A percentile compares a stretch with the other conserved stretches of the same genome.
These are phyloP conservation scores for Fraxinus cuspidata DNA, from an alignment of 257 asterid species.

Conservation along the genomic window DNA sequence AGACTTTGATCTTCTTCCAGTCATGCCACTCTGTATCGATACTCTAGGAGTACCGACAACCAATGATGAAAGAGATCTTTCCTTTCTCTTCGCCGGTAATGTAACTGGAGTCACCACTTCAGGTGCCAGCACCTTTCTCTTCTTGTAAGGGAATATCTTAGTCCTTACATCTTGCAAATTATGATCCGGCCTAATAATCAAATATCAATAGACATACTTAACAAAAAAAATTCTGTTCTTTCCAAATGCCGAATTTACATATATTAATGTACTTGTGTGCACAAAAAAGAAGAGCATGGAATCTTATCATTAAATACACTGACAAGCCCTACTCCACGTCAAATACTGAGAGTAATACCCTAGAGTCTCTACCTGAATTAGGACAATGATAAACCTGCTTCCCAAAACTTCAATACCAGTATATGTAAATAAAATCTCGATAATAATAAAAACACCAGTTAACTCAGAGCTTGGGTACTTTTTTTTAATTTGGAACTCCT, in stretches of 20 bases:
- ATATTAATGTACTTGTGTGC: not conserved
- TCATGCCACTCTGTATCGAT: slow-evolving; percentile 48
- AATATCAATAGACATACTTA: slow-evolving; percentile 14
- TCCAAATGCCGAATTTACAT: not conserved
- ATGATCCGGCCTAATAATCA: slow-evolving; percentile 54
- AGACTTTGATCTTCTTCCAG: slow-evolving; percentile 58
- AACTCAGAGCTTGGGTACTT: not conserved
- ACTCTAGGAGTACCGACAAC: slow-evolving; percentile 61
- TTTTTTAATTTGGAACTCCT: not conserved
- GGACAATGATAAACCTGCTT: not conserved
- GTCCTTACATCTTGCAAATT: slow-evolving; percentile 57
- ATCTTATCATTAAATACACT: not conserved
- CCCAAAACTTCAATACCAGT: not conserved
- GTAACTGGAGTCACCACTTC: slow-evolving; percentile 41
- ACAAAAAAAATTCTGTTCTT: not conserved
- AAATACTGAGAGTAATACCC: not conserved
- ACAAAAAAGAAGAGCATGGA: not conserved
- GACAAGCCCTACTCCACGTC: not conserved
- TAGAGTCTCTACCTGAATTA: not conserved
- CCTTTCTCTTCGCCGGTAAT: slow-evolving; percentile 61
- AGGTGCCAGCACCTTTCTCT: slow-evolving; percentile 42
- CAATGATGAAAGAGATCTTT: slow-evolving; percentile 63
- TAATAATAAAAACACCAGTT: not conserved
- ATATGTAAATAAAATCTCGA: not conserved
- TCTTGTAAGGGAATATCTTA: slow-evolving; percentile 61